Evolutionary conservation across 805 yeast genomes (phyloP), one percentile per base, ranked within the genome.

Genomic region (Hyphopichia homilentoma): DNA sequence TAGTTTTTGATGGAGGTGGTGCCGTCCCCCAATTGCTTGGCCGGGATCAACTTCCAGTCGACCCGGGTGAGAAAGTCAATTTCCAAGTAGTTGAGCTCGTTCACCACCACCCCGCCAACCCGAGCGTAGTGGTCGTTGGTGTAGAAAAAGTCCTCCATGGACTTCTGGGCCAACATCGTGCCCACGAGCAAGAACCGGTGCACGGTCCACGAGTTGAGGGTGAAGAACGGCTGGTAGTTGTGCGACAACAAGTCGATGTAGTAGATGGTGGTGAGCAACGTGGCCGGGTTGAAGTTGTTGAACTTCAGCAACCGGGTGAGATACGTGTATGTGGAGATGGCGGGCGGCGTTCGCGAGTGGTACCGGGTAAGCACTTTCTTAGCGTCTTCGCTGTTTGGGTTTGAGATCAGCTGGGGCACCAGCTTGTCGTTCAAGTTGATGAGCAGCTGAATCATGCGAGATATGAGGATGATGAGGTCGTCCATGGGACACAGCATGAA

Each of bases 111-210:
- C 39, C 98, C 97, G 3, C 98, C 98, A 13, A 93, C 97, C 53
- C 84, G 84, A 8, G 97, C 95, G 50, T 93, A 90, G 57, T 93
- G 96, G 27, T 81, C 74, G 57, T 89, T 90, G 11, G 96, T 87
- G 59, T 93, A 89, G 58, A 93, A 90, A 16, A 89, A 82, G 60
- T 90, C 98, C 57, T 96, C 88, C 43, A 88, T 69, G 1, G 95
- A 90, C 54, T 90, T 90, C 42, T 90, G 81, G 0, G 93, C 95
- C 2, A 90, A 77, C 38, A 94, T 84, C 0, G 96, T 88, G 1
- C 96, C 93, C 0, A 96, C 89, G 25, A 90, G 68, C 33, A 90
- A 59, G 49, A 88, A 93, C 36, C 98, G 72, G 54, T 90, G 98
- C 4, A 90, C 96, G 0, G 98, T 90, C 54, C 93, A 73, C 2